Percentiles rank a stretch among this genome's conserved stretches.
Evolutionary conservation across 371 early-diverging fungal species (phyloP).

Genomic region (Saksenaea vasiformis): DNA sequence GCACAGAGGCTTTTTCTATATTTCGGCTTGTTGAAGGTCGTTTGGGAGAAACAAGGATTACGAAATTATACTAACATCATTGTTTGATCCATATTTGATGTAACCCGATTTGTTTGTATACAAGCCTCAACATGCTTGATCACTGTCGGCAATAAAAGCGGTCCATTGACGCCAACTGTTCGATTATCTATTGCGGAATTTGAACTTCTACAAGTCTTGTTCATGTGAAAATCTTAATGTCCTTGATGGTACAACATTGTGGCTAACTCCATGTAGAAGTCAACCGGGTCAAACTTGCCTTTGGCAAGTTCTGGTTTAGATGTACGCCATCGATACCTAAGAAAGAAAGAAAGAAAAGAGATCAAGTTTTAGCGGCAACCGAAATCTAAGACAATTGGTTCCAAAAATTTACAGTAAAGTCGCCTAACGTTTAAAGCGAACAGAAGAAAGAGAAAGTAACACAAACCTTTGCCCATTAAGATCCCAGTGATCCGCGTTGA

Average conservation of each 20-base stretch:
- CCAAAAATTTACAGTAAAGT: neutral
- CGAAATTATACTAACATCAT: too few relatives aligned
- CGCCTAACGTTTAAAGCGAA: neutral
- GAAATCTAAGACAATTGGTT: neutral
- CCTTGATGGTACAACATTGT: constrained; percentile 1
- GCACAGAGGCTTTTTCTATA: too few relatives aligned
- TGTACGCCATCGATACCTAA: constrained; percentile 15
- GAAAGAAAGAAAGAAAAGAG: neutral
- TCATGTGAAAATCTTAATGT: neutral
- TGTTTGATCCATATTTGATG: too few relatives aligned
- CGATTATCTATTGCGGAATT: too few relatives aligned
- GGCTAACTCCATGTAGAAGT: constrained; percentile 12
- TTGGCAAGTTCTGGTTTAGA: constrained; percentile 13
- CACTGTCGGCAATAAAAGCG: too few relatives aligned
- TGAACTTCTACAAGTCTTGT: too few relatives aligned
- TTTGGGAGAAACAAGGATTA: too few relatives aligned
- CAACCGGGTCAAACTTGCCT: constrained; percentile 7
- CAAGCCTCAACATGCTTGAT: too few relatives aligned
- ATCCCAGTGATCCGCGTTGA: constrained; percentile 90
- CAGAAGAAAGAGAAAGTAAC: neutral
- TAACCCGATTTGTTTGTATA: too few relatives aligned
- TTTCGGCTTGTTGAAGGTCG: too few relatives aligned
- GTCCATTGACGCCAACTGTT: too few relatives aligned
- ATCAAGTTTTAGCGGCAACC: constrained; percentile 1
- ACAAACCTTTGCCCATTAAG: constrained; percentile 48